Conservation (phyloP, 768 basidiomycete genomes). For the Melanogaster broomeanus region DNA sequence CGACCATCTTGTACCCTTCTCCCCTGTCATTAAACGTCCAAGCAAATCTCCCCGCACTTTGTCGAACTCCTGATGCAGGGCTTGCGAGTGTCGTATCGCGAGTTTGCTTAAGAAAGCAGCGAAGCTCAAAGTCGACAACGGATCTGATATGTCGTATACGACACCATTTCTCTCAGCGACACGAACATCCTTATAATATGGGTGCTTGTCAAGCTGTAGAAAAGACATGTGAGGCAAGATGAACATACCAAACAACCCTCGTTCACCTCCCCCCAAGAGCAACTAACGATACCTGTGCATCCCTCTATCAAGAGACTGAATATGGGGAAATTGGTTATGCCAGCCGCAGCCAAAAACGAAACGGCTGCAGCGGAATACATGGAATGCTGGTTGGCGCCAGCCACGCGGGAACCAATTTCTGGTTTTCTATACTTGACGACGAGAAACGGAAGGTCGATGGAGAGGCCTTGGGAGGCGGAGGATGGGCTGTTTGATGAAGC, state of each 20-base stretch:
- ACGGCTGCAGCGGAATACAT: not conserved
- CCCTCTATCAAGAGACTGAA: not conserved
- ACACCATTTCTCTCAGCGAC: too few relatives aligned
- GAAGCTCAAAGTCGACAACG: too few relatives aligned
- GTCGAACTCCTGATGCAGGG: too few relatives aligned
- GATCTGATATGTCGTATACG: too few relatives aligned
- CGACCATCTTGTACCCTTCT: too few relatives aligned
- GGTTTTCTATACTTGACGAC: not conserved
- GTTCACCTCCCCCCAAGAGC: not conserved
- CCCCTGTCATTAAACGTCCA: too few relatives aligned
- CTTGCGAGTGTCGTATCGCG: too few relatives aligned
- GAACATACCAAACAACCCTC: not conserved
- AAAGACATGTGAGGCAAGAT: too few relatives aligned
- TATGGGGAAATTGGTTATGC: not conserved
- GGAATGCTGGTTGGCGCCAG: not conserved
- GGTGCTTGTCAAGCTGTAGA: too few relatives aligned
- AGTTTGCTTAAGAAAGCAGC: too few relatives aligned
- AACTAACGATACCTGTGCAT: not conserved
- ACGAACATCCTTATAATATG: too few relatives aligned
- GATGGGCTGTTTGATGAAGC: not conserved
- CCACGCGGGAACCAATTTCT: not conserved
- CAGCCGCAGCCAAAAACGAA: not conserved
- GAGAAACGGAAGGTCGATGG: not conserved
- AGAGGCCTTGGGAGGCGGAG: not conserved
- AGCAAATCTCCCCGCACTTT: too few relatives aligned